A percentile compares a stretch with the other conserved stretches of the same genome.
phyloP scores from a whole-genome alignment of 2,329 filamentous ascomycete species.

The Onygena corvina region DNA sequence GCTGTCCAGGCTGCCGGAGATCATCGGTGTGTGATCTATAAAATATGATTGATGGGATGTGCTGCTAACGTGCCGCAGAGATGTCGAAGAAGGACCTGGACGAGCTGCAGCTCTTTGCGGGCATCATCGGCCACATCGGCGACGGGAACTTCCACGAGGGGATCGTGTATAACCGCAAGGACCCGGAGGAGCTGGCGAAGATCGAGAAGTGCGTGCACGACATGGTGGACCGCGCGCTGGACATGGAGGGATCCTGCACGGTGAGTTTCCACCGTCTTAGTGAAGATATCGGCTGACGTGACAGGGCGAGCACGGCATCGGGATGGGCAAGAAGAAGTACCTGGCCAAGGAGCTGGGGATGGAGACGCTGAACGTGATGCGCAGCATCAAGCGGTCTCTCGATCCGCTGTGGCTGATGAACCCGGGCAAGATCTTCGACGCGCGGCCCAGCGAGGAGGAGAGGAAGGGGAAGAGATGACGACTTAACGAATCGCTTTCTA shows the following conservation, averaged over 20 bases:
- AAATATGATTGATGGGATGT: not conserved
- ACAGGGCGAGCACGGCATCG: conserved; percentile 68
- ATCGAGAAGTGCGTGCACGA: conserved; percentile 74
- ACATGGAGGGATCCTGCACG: conserved; percentile 90
- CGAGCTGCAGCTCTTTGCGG: conserved; percentile 72
- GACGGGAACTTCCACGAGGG: conserved; percentile 92
- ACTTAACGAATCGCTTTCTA: not conserved
- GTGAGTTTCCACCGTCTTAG: no score
- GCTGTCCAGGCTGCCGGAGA: conserved; percentile 49
- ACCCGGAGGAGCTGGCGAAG: conserved; percentile 57
- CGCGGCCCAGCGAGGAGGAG: conserved; percentile 19
- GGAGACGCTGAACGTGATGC: conserved; percentile 75
- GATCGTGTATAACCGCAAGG: conserved; percentile 69
- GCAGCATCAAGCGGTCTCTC: conserved; percentile 64
- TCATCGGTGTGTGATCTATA: conserved; percentile 39
- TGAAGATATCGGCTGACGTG: not conserved
- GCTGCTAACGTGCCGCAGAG: conserved; percentile 39
- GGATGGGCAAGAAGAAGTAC: conserved; percentile 73
- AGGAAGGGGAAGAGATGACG: not conserved
- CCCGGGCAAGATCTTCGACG: conserved; percentile 80
- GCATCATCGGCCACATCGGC: conserved; percentile 78
- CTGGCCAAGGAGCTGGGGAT: conserved; percentile 66
- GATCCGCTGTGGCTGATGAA: conserved; percentile 86
- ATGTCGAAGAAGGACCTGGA: conserved; percentile 82
- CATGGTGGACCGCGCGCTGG: conserved; percentile 80